A percentile compares a stretch with the other conserved stretches of the same genome.
Evolutionary conservation across 1,284 basidiomycete genomes (phyloP).

Genomic region (Volvariella surrecta): DNA sequence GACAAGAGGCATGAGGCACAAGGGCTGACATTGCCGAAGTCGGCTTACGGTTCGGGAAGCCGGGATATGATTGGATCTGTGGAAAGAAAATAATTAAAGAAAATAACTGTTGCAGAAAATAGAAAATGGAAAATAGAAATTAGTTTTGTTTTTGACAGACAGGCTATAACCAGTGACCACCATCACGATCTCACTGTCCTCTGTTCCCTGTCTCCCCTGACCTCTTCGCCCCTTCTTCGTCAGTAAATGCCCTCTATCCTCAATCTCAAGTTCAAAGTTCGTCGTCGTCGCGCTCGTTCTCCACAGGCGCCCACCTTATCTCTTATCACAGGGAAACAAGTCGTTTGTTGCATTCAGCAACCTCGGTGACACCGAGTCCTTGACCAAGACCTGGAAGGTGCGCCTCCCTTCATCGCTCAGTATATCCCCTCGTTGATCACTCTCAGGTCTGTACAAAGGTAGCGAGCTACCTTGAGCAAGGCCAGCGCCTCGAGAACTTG

Average conservation of each 20-base stretch:
- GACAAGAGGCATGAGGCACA: too few relatives aligned
- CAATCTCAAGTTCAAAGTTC: slow-evolving; percentile 81
- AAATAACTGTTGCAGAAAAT: neutral
- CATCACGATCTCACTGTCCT: slow-evolving; percentile 9
- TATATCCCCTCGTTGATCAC: slow-evolving; percentile 6
- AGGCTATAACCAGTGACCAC: slow-evolving; percentile 10
- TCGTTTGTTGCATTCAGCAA: slow-evolving; percentile 85
- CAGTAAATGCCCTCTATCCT: slow-evolving; percentile 66
- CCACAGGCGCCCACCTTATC: slow-evolving; percentile 15
- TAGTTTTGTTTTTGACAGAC: slow-evolving; percentile 11
- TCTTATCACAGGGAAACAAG: slow-evolving; percentile 64
- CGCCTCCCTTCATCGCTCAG: slow-evolving; percentile 10
- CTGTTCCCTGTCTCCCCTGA: slow-evolving; percentile 3
- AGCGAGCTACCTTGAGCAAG: slow-evolving; percentile 79
- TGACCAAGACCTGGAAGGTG: slow-evolving; percentile 85
- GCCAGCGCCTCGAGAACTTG: slow-evolving; percentile 79
- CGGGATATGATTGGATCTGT: too few relatives aligned
- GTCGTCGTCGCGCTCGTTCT: slow-evolving; percentile 17
- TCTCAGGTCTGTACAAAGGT: slow-evolving; percentile 75
- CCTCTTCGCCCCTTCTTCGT: slow-evolving; percentile 4
- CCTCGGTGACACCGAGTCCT: slow-evolving; percentile 69
- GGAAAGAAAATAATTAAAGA: too few relatives aligned
- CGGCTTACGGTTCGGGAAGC: too few relatives aligned
- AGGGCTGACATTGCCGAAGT: too few relatives aligned
- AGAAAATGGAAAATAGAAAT: slow-evolving; percentile 6